A percentile compares a stretch with the other conserved stretches of the same genome.
These are phyloP conservation scores for Pichia sp. DNA, from an alignment of 1,139 yeast species.

Conservation along the genomic window DNA sequence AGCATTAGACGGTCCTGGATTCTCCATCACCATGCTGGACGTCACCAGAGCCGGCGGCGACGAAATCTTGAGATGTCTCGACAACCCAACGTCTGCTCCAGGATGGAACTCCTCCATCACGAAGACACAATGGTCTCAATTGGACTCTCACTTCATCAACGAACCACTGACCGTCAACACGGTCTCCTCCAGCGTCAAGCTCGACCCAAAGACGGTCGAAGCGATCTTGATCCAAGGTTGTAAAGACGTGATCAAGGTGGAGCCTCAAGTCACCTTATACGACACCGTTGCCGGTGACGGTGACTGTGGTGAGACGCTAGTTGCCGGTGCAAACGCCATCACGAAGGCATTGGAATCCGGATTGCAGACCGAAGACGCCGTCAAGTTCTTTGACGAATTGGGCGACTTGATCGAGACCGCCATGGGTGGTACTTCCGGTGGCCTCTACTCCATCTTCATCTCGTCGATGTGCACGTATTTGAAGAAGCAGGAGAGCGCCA, in stretches of 20 bases:
- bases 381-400: constrained; percentile 55
- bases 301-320: constrained; percentile 92
- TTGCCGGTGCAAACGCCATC: constrained; percentile 77
- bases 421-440: constrained; percentile 99
- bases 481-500: constrained; percentile 31
- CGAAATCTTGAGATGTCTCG: constrained; percentile 50
- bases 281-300: constrained; percentile 96
- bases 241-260: constrained; percentile 48
- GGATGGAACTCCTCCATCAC: constrained; percentile 60
- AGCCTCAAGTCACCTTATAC: constrained; percentile 78
- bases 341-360: constrained; percentile 47
- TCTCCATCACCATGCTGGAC: constrained; percentile 75
- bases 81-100: constrained; percentile 72
- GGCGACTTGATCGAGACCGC: constrained; percentile 82
- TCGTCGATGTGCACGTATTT: constrained; percentile 62
- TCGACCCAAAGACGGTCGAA: constrained; percentile 43
- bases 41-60: constrained; percentile 47
- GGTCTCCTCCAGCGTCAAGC: constrained; percentile 36
- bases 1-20: constrained; percentile 89
- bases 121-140: constrained; percentile 36
- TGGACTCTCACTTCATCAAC: constrained; percentile 38
- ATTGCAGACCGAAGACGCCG: constrained; percentile 44
- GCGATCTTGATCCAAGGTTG: constrained; percentile 49
- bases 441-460: constrained; percentile 80
- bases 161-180: constrained; percentile 30